phyloP scores from a whole-genome alignment of 129 eudicot genomes.

The Chrysanthemum seticuspe region DNA sequence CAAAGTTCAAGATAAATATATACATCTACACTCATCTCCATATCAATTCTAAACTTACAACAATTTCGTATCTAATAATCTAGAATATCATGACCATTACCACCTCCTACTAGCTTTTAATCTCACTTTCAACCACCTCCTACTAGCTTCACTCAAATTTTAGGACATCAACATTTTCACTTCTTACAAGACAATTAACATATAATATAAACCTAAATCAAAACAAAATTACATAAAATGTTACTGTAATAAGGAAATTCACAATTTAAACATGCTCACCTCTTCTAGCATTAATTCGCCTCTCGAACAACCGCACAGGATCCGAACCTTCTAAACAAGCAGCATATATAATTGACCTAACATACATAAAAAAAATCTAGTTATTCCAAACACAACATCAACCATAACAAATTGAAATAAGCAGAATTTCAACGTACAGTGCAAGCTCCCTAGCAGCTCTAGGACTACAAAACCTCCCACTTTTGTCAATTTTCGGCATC shows the following conservation, averaged over 20 bases:
- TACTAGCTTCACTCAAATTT: background rate
- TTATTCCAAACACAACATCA: background rate
- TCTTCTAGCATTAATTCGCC: conserved; percentile 70
- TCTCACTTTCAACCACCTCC: too few species aligned
- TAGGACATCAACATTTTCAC: background rate
- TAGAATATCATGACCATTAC: background rate
- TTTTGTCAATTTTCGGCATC: conserved; percentile 79
- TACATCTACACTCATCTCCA: background rate
- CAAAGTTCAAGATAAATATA: background rate
- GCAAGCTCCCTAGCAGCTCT: conserved; percentile 99
- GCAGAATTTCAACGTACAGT: conserved; percentile 34
- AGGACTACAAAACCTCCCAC: conserved; percentile 94
- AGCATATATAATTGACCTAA: conserved; percentile 73
- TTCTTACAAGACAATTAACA: background rate
- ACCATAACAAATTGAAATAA: background rate
- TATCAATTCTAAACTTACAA: background rate
- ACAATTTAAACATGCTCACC: conserved; percentile 35
- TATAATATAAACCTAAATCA: too few species aligned
- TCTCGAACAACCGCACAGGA: conserved; percentile 84
- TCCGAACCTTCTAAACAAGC: conserved; percentile 92
- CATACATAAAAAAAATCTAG: background rate
- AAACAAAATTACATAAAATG: too few species aligned
- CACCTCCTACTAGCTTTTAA: too few species aligned
- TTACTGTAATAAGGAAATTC: background rate
- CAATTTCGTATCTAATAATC: background rate